A percentile compares a stretch with the other conserved stretches of the same genome.
Evolutionary conservation across 768 basidiomycete genomes (phyloP).

Genomic region (Lentinus brumalis): DNA sequence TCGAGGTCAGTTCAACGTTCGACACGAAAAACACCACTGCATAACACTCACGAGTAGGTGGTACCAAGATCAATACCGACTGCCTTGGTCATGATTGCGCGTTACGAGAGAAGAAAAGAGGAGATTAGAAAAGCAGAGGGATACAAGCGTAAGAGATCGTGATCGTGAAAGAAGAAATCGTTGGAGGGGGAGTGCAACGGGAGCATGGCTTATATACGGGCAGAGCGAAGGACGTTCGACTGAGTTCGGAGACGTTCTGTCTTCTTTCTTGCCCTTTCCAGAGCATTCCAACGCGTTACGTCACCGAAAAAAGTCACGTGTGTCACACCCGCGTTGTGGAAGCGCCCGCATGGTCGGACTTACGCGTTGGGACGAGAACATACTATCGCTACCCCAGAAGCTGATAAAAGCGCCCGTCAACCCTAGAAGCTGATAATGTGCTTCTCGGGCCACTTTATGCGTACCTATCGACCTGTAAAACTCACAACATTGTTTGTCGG

Average conservation of each 20-base stretch:
- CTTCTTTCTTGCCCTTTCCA: conserved; percentile 25
- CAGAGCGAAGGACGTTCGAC: conserved; percentile 21
- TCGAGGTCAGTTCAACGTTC: conserved; percentile 2
- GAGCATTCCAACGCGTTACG: conserved; percentile 21
- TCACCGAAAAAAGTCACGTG: conserved; percentile 16
- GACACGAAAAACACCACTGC: neutral
- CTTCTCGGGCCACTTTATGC: too few species aligned
- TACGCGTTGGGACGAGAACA: neutral
- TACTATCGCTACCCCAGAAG: neutral
- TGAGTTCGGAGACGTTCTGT: conserved; percentile 29
- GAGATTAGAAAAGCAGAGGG: conserved; percentile 10
- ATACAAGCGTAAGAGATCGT: conserved; percentile 8
- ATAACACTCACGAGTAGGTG: conserved; percentile 78
- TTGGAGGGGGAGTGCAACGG: conserved; percentile 15
- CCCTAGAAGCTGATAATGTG: too few species aligned
- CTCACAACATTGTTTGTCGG: too few species aligned
- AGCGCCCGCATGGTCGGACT: neutral
- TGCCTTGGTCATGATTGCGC: conserved; percentile 54
- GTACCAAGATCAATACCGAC: conserved; percentile 92
- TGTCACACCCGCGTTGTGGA: neutral
- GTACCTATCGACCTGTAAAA: too few species aligned
- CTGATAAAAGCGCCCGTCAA: neutral
- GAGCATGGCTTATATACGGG: conserved; percentile 25
- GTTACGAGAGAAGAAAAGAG: conserved; percentile 17
- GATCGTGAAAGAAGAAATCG: conserved; percentile 20